phyloP scores from a whole-genome alignment of 305 asterid genomes.

The Salvia sclarea region DNA sequence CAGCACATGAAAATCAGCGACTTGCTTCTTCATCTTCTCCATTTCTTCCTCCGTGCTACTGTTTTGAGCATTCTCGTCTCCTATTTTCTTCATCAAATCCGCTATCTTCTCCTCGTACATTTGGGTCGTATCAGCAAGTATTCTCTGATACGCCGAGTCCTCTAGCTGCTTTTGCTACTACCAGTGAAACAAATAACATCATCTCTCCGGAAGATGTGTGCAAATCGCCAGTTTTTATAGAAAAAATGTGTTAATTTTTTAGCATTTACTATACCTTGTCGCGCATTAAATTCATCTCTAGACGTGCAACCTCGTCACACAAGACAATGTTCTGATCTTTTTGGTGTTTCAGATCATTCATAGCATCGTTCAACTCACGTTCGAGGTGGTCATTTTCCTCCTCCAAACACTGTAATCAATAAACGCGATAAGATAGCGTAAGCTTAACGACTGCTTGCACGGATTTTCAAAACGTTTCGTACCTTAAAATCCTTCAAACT shows the following conservation, averaged over 20 bases:
- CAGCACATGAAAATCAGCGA: conserved; percentile 48
- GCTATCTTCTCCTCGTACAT: conserved; percentile 82
- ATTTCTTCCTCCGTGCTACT: conserved; percentile 54
- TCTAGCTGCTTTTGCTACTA: conserved; percentile 87
- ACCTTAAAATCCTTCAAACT: conserved; percentile 59
- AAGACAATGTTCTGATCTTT: conserved; percentile 53
- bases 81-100: conserved; percentile 65
- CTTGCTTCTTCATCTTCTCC: conserved; percentile 53
- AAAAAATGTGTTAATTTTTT: background rate
- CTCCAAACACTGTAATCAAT: conserved; percentile 56
- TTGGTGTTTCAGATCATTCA: conserved; percentile 51
- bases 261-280: conserved; percentile 49
- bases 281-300: conserved; percentile 55
- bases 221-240: background rate
- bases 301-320: conserved; percentile 52
- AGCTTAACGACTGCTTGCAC: conserved; percentile 1
- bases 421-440: conserved; percentile 10
- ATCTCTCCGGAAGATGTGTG: conserved; percentile 33
- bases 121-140: conserved; percentile 71
- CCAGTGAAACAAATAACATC: conserved; percentile 55
- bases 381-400: conserved; percentile 60
- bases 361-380: conserved; percentile 50
- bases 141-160: conserved; percentile 57
- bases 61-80: conserved; percentile 39
- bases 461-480: conserved; percentile 3